phyloP scores from a whole-genome alignment of 345 rosid genomes.

The Erysimum cheiranthoides region DNA sequence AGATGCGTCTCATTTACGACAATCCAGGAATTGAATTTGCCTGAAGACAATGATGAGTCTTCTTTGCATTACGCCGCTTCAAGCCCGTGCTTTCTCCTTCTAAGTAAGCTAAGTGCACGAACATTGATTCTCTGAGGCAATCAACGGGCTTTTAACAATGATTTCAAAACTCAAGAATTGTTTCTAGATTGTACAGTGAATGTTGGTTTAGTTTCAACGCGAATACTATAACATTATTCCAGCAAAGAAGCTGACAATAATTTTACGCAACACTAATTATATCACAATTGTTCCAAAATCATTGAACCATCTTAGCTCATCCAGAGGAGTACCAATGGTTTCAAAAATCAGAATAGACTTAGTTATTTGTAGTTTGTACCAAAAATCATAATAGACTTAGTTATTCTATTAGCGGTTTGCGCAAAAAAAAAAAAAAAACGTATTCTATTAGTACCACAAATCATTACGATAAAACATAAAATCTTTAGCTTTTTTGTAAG shows the following conservation, averaged over 20 bases:
- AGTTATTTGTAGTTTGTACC: not conserved
- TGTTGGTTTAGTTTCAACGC: too few species aligned
- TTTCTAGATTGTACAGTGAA: too few species aligned
- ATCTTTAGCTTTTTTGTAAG: slow-evolving; percentile 48
- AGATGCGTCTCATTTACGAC: slow-evolving; percentile 37
- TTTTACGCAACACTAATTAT: not conserved
- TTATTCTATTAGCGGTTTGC: too few species aligned
- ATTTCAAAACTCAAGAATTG: too few species aligned
- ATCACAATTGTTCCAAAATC: slow-evolving; percentile 8
- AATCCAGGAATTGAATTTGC: slow-evolving; percentile 3
- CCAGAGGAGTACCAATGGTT: not conserved
- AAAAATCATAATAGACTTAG: not conserved
- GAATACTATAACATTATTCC: not conserved
- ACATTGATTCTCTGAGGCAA: slow-evolving; percentile 51
- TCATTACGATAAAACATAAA: slow-evolving; percentile 44
- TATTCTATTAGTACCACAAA: too few species aligned
- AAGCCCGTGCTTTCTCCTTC: slow-evolving; percentile 50
- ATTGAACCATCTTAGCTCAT: not conserved
- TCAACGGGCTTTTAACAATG: slow-evolving; percentile 50
- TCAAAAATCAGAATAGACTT: not conserved
- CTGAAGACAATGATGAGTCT: slow-evolving; percentile 27
- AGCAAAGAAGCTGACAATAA: not conserved
- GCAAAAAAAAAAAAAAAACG: too few species aligned
- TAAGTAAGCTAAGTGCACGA: slow-evolving; percentile 62
- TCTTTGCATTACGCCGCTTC: slow-evolving; percentile 37